Evolutionary conservation across 2,329 filamentous ascomycete species (phyloP), one percentile per base, ranked within the genome.

Genomic region (Ilyonectria sp.): DNA sequence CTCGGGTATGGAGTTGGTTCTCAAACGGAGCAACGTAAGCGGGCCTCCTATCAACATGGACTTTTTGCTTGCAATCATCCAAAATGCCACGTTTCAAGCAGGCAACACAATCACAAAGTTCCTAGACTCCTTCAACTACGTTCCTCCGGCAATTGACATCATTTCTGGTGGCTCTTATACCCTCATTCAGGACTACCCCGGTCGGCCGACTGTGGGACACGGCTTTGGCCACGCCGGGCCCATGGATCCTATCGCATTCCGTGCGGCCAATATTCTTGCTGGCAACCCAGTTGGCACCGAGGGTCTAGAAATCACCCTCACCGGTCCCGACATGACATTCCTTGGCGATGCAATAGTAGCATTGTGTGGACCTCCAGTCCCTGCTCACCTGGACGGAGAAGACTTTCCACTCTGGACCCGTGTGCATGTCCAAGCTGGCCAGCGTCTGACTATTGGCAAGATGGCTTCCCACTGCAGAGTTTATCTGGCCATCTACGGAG

Each of bases 181-280:
- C 0, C 78, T 87, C 2, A 81, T 91, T 1, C 86, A 91, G 75
- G 89, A 91, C 67, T 84, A 85, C 53, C 88, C 88, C 1, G 89
- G 85, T 0, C 80, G 90, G n/a, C 84, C 86, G 3, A 83, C 81
- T 0, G 82, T 89, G 2, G 88, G 88, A 1, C 85, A 85, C 72
- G 90, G 89, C 7, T 87, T 91, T 55, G 86, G 86, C 4, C 86
- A 89, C 35, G 83, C 85, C 4, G 89, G 90, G 0, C 88, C 90
- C 0, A 91, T 91, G 89, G 89, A 91, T 72, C 81, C 84, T 1
- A 74, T 91, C n/a, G 83, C 87, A 1, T 86, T 87, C 52, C 84
- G 85, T 26, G 81, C 90, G 31, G 89, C 87, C 2, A 92, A 92
- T 69, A 79, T 86, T 21, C 81, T 92, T 1, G 89, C 88, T 0